phyloP scores from a whole-genome alignment of 78 protist species.

The Dictyostelium brefeldianum region DNA sequence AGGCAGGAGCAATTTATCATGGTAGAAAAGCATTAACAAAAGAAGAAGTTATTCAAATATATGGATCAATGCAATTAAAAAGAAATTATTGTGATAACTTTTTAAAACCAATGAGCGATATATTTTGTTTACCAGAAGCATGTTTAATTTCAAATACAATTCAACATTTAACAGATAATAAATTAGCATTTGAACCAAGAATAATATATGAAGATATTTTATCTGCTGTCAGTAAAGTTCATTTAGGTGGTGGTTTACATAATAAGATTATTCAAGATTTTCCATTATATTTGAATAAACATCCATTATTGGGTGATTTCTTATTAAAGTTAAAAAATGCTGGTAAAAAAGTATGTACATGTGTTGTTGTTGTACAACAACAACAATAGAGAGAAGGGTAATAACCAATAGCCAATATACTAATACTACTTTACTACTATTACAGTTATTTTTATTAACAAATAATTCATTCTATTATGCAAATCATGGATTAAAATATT shows the following conservation, averaged over 20 bases:
- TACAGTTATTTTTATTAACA: constrained; percentile 65
- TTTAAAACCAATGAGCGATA: constrained; percentile 68
- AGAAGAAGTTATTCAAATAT: constrained; percentile 35
- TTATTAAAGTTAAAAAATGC: constrained; percentile 28
- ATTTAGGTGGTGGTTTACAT: constrained; percentile 54
- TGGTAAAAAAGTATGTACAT: constrained; percentile 74
- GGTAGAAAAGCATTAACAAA: constrained; percentile 51
- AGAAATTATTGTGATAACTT: constrained; percentile 27
- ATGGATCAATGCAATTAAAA: constrained; percentile 74
- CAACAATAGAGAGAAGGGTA: too few relatives aligned
- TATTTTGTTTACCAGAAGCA: constrained; percentile 76
- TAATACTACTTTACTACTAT: neutral
- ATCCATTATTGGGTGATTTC: constrained; percentile 69
- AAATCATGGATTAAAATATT: constrained; percentile 65
- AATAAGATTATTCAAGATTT: constrained; percentile 47
- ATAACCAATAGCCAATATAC: neutral
- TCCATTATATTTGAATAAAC: constrained; percentile 65
- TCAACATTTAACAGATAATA: constrained; percentile 47
- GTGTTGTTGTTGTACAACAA: too few relatives aligned
- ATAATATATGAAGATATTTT: constrained; percentile 57
- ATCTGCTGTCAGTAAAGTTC: constrained; percentile 52
- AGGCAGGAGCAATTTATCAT: constrained; percentile 68
- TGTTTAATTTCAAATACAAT: constrained; percentile 59
- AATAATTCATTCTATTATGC: constrained; percentile 67
- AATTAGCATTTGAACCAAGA: constrained; percentile 65